Base-by-base conservation (phyloP, 2,329 filamentous ascomycete species). In the Botrytis tulipae region DNA sequence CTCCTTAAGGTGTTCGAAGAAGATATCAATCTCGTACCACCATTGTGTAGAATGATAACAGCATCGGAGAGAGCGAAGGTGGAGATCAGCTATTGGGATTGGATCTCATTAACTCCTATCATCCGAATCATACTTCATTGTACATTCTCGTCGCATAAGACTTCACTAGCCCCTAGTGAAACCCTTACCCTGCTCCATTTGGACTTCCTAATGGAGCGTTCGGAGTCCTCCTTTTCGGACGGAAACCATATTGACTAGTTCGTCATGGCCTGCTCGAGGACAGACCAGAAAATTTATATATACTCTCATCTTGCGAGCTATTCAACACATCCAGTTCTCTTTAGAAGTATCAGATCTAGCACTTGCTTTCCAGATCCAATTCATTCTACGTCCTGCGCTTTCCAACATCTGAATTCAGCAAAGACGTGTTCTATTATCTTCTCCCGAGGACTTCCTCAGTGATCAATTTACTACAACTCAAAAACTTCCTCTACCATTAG, bases 141-240 rank as follows among this genome's bases (percentile, higher is more conserved):
- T 37, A 51, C 32, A 51, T 32, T 51, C 22, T 22, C 12, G 44
- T 32, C 32, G 32, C 7, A n/a, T 51, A 40, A 25, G 22, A 12
- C 7, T 32, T 37, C 32, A 25, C 7, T 51, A 8, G 14, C 20
- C 6, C 22, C 20, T 67, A 3, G 32, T 54, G 65, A 46, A 25
- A 40, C 65, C 18, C 25, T 16, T 67, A 40, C 32, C 46, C 16
- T 54, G 46, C 25, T 54, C 22, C 35, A 10, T 54, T 12, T 40
- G 32, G 14, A 54, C 65, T 54, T 51, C 65, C 46, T 20, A 51
- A 67, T 54, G 65, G 46, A 54, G 65, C 46, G 16, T 54, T 67
- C 65, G 65, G 46, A 54, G 46, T 67, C 37, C 65, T 20, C 46
- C 35, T n/a, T 29, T 48, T 66, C 16, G 32, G 63, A 18, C 16